A percentile compares a stretch with the other conserved stretches of the same genome.
phyloP scores from a whole-genome alignment of 2,329 filamentous ascomycete species.

The Apiospora kogelbergensis region DNA sequence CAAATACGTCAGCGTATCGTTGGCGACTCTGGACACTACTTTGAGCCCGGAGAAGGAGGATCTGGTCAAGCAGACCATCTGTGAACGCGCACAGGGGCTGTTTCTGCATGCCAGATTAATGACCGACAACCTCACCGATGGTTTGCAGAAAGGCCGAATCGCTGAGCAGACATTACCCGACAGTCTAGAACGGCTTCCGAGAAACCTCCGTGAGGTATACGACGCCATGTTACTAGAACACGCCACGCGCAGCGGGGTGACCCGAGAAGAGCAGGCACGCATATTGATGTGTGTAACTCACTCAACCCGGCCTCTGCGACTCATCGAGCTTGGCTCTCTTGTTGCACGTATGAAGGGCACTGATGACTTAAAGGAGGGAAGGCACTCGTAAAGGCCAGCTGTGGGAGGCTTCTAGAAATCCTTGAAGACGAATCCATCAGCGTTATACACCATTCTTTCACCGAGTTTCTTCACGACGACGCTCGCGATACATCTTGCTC shows the following conservation, averaged over 20 bases:
- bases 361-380: conserved; percentile 29
- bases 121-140: background rate
- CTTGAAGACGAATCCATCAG: conserved; percentile 43
- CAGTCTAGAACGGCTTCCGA: background rate
- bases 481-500: background rate
- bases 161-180: background rate
- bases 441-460: conserved; percentile 49
- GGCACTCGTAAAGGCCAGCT: conserved; percentile 36
- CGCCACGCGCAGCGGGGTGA: conserved; percentile 31
- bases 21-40: background rate
- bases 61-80: background rate
- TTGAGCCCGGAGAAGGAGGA: background rate
- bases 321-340: conserved; percentile 37
- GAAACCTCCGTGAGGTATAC: conserved; percentile 13
- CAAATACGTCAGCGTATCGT: conserved; percentile 30
- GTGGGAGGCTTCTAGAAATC: conserved; percentile 45
- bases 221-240: conserved; percentile 36
- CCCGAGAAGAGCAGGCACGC: conserved; percentile 24
- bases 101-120: background rate
- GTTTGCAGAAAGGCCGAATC: background rate
- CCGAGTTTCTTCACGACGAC: conserved; percentile 38
- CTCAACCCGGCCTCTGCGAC: conserved; percentile 38
- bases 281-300: conserved; percentile 43
- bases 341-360: conserved; percentile 18
- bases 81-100: background rate